Conservation (phyloP, 1,139 yeast species). For the Taiozyma sp. region DNA sequence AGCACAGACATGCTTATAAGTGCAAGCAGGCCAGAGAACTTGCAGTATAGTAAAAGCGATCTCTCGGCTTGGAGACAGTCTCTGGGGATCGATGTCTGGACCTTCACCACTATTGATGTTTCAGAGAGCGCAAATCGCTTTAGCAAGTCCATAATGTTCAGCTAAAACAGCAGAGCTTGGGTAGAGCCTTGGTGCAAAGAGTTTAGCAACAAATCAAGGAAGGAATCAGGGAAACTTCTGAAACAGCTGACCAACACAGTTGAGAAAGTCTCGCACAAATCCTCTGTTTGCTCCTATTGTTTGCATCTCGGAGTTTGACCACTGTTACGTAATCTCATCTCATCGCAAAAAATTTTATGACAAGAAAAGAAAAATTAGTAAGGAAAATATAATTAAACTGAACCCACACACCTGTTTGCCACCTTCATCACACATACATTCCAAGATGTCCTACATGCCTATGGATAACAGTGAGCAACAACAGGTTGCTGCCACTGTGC, state of each 20-base stretch:
- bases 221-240: too few relatives aligned
- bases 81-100: conserved; percentile 44
- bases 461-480: conserved; percentile 25
- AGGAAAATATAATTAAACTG: background rate
- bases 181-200: too few relatives aligned
- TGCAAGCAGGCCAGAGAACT: conserved; percentile 46
- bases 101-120: background rate
- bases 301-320: background rate
- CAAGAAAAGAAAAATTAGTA: conserved; percentile 4
- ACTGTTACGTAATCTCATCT: conserved; percentile 5
- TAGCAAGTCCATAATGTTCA: background rate
- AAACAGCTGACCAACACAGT: too few relatives aligned
- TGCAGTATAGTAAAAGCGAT: conserved; percentile 48
- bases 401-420: background rate
- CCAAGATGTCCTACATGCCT: conserved; percentile 22
- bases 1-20: conserved; percentile 49
- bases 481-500: conserved; percentile 69
- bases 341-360: conserved; percentile 1
- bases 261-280: too few relatives aligned
- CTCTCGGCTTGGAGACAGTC: conserved; percentile 61
- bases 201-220: too few relatives aligned
- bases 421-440: conserved; percentile 1
- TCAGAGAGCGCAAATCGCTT: background rate
- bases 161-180: too few relatives aligned
- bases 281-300: too few relatives aligned